A percentile compares a stretch with the other conserved stretches of the same genome.
Evolutionary conservation across 768 basidiomycete species (phyloP).

Genomic region (Russula abietina): DNA sequence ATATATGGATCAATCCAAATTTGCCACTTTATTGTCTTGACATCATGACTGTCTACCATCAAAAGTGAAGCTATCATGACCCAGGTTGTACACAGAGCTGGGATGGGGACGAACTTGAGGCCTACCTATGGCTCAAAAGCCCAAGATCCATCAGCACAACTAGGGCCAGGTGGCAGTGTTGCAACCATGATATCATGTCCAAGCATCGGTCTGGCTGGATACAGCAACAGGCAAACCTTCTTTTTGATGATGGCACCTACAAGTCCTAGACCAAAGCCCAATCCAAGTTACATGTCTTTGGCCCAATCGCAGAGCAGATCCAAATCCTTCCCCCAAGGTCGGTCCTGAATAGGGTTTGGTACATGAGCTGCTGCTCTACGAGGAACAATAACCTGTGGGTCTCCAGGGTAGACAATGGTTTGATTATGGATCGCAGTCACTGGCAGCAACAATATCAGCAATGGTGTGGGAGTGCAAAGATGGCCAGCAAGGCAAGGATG

Average conservation of each 20-base stretch:
- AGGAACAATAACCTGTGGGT: constrained; percentile 65
- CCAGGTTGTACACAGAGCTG: too few species aligned
- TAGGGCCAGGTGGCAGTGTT: constrained; percentile 42
- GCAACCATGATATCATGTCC: constrained; percentile 38
- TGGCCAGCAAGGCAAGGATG: constrained; percentile 36
- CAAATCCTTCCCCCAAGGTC: constrained; percentile 62
- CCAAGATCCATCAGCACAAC: constrained; percentile 28
- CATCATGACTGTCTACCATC: too few species aligned
- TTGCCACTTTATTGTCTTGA: too few species aligned
- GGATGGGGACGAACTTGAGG: too few species aligned
- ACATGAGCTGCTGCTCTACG: constrained; percentile 54
- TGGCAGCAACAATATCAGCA: constrained; percentile 74
- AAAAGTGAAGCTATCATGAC: too few species aligned
- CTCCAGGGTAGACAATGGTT: constrained; percentile 65
- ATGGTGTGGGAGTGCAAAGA: constrained; percentile 61
- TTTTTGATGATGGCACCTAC: constrained; percentile 30
- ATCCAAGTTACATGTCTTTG: constrained; percentile 38
- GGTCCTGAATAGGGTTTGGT: constrained; percentile 73
- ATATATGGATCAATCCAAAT: too few species aligned
- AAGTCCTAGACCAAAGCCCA: constrained; percentile 42
- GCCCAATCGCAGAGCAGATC: constrained; percentile 40
- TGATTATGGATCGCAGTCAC: constrained; percentile 57
- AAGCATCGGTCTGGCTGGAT: constrained; percentile 55
- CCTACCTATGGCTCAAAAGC: constrained; percentile 27
- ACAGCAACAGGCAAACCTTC: constrained; percentile 65